phyloP scores from a whole-genome alignment of 164 flowering plant species.

The Kingdonia uniflora region DNA sequence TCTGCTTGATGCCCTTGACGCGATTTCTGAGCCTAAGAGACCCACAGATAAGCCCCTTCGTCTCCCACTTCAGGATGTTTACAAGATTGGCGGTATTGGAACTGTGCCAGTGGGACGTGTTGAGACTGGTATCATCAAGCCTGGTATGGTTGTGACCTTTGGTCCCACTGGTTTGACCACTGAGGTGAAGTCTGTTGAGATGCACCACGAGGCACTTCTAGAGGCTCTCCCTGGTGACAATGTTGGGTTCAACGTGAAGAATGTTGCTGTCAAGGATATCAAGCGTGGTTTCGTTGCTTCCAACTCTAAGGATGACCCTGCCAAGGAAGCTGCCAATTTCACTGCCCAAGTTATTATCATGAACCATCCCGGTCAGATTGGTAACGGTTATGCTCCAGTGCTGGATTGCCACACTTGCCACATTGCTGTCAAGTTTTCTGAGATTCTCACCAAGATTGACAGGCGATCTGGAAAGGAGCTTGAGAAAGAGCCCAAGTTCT shows the following conservation, averaged over 20 bases:
- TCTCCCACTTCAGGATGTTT: conserved; percentile 10
- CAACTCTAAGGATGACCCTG: conserved; percentile 36
- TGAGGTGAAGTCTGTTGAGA: conserved; percentile 32
- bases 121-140: conserved; percentile 14
- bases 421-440: conserved; percentile 39
- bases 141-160: conserved; percentile 32
- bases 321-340: conserved; percentile 33
- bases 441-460: conserved; percentile 36
- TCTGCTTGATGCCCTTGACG: conserved; percentile 35
- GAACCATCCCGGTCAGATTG: conserved; percentile 22
- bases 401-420: conserved; percentile 14
- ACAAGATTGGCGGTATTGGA: conserved; percentile 36
- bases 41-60: conserved; percentile 33
- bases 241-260: conserved; percentile 6
- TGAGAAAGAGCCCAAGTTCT: conserved; percentile 14
- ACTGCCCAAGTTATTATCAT: conserved; percentile 35
- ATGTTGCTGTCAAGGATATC: conserved; percentile 12
- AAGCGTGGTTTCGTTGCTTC: conserved; percentile 26
- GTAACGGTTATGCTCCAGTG: conserved; percentile 8
- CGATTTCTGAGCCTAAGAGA: conserved; percentile 30
- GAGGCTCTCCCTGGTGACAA: conserved; percentile 7
- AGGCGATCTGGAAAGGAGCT: conserved; percentile 40
- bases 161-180: conserved; percentile 30
- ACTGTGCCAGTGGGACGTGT: conserved; percentile 34
- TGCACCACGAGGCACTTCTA: conserved; percentile 6